phyloP scores from a whole-genome alignment of 2,329 filamentous ascomycete genomes.

The Coniella lustricola region DNA sequence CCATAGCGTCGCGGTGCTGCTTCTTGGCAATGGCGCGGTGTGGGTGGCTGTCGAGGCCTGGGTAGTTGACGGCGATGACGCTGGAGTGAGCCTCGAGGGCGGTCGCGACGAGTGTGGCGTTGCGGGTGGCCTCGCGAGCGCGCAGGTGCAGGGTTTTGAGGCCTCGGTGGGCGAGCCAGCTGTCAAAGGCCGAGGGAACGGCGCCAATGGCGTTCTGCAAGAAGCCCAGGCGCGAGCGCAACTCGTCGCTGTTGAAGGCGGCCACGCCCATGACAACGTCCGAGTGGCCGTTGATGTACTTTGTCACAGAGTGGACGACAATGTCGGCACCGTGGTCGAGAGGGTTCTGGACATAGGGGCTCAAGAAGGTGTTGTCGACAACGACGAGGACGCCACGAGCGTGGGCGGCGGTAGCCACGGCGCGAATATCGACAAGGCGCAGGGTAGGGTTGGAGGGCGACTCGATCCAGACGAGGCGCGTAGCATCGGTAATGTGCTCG shows the following conservation, averaged over 20 bases:
- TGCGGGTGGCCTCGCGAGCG: conserved; percentile 74
- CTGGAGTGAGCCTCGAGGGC: conserved; percentile 73
- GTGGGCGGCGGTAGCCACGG: conserved; percentile 77
- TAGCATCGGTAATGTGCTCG: conserved; percentile 78
- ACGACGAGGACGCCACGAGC: conserved; percentile 86
- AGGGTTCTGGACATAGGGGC: conserved; percentile 93
- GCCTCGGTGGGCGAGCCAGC: conserved; percentile 94
- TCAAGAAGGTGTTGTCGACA: conserved; percentile 99
- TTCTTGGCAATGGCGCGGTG: conserved; percentile 78
- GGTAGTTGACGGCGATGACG: conserved; percentile 91
- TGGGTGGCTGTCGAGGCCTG: conserved; percentile 79
- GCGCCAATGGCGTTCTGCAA: conserved; percentile 97
- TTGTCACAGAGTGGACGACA: conserved; percentile 93
- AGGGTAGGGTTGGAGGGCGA: conserved; percentile 91
- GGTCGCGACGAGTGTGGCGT: conserved; percentile 70
- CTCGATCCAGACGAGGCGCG: conserved; percentile 96
- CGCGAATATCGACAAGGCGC: conserved; percentile 83
- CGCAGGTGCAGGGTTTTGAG: conserved; percentile 95
- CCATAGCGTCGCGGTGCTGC: conserved; percentile 91
- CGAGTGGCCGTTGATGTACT: conserved; percentile 97
- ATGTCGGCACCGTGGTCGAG: conserved; percentile 93
- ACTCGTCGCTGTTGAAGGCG: conserved; percentile 80
- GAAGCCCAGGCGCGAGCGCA: conserved; percentile 75
- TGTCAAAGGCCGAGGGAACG: conserved; percentile 90
- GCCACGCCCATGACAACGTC: conserved; percentile 98